These are phyloP conservation scores for Aotearoamyces nothofagi DNA, from an alignment of 2,329 filamentous ascomycete genomes.

Conservation along the genomic window DNA sequence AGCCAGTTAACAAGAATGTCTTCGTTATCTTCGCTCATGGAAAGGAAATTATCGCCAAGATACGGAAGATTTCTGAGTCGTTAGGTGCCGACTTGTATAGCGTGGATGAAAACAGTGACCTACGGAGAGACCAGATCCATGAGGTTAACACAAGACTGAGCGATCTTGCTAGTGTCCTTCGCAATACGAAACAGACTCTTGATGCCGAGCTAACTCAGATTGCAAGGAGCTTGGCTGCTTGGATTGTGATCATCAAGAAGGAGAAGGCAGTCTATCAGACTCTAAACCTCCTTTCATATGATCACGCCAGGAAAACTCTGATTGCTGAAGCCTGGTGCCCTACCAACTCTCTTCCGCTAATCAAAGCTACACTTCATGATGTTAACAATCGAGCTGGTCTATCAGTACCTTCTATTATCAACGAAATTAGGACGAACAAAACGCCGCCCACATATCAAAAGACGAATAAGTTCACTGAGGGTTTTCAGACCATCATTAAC, in stretches of 20 bases:
- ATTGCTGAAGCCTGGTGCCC: constrained; percentile 98
- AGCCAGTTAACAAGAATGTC: constrained; percentile 89
- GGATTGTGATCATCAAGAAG: constrained; percentile 96
- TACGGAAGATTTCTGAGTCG: constrained; percentile 96
- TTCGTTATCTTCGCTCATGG: constrained; percentile 99
- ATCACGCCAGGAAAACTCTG: constrained; percentile 84
- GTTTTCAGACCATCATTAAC: constrained; percentile 97
- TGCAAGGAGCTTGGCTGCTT: constrained; percentile 78
- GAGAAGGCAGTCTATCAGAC: constrained; percentile 97
- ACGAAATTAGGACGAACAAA: constrained; percentile 93
- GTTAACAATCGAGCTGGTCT: constrained; percentile 92
- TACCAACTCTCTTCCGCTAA: constrained; percentile 74
- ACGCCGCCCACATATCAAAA: constrained; percentile 94
- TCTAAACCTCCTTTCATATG: constrained; percentile 91
- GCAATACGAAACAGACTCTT: constrained; percentile 88
- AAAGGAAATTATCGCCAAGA: constrained; percentile 96
- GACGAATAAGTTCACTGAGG: constrained; percentile 96
- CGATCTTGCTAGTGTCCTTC: constrained; percentile 82
- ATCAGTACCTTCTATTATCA: constrained; percentile 96
- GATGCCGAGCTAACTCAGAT: constrained; percentile 90
- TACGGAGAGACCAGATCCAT: constrained; percentile 88
- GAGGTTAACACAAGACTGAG: constrained; percentile 90
- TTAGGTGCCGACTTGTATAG: constrained; percentile 91
- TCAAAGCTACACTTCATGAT: constrained; percentile 87
- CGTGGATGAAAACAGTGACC: constrained; percentile 93